Conservation (phyloP, 2,329 filamentous ascomycete genomes). For the Neonectria punicea region DNA sequence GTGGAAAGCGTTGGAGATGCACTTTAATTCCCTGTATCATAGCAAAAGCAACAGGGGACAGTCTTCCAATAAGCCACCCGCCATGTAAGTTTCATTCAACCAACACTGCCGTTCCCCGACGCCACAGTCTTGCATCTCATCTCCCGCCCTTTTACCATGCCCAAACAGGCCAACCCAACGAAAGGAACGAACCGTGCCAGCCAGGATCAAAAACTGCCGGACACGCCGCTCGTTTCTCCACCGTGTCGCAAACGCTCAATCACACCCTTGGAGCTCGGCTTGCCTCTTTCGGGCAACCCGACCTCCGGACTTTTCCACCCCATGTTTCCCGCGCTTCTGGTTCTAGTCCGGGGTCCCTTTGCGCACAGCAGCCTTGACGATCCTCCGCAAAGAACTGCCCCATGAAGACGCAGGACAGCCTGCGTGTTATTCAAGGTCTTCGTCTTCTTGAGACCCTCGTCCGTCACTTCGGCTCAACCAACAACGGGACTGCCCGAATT, state of each 20-base stretch:
- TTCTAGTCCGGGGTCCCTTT: not conserved
- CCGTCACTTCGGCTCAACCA: not conserved
- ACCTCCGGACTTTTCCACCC: constrained; percentile 10
- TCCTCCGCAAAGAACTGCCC: constrained; percentile 19
- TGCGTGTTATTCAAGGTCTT: not conserved
- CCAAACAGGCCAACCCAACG: not conserved
- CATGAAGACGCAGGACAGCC: not conserved
- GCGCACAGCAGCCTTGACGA: not conserved
- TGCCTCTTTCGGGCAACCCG: constrained; percentile 35
- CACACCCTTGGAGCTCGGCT: constrained; percentile 28
- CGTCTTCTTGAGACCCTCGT: not conserved
- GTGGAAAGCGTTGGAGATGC: constrained; percentile 2
- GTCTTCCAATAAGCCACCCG: not conserved
- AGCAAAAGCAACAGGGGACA: constrained; percentile 10
- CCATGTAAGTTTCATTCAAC: constrained; percentile 1
- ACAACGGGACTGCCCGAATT: not conserved
- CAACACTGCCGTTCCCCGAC: not conserved
- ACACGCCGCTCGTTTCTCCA: constrained; percentile 3
- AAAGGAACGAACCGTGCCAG: not conserved
- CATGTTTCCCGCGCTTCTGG: not conserved
- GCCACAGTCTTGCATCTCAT: not conserved
- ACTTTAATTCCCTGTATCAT: constrained; percentile 15
- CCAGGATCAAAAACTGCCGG: constrained; percentile 5
- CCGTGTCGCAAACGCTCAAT: constrained; percentile 6
- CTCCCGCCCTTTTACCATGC: not conserved